These are phyloP conservation scores for Candida freyschussii DNA, from an alignment of 1,139 yeast species.

Conservation along the genomic window DNA sequence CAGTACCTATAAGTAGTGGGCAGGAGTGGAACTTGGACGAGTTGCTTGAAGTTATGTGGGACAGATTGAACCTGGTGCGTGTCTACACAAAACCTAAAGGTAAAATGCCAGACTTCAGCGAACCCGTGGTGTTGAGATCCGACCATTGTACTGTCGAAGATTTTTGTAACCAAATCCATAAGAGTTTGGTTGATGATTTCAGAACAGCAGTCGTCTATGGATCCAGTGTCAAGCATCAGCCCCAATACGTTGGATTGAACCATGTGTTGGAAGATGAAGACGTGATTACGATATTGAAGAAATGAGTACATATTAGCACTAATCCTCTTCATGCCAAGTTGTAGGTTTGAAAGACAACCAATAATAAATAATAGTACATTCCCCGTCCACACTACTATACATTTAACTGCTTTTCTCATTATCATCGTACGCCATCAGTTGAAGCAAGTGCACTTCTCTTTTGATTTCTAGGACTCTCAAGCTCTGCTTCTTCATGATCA, in stretches of 20 bases:
- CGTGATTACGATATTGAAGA: conserved; percentile 91
- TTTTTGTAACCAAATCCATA: conserved; percentile 94
- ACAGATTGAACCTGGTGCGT: conserved; percentile 78
- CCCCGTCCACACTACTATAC: too few species aligned
- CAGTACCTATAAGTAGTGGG: conserved; percentile 94
- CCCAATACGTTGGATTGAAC: conserved; percentile 88
- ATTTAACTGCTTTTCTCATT: too few species aligned
- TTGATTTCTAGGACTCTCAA: conserved; percentile 20
- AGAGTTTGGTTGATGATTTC: conserved; percentile 87
- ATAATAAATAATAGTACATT: too few species aligned
- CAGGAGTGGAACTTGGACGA: conserved; percentile 97
- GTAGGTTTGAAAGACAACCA: too few species aligned
- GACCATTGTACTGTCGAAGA: conserved; percentile 87
- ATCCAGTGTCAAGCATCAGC: conserved; percentile 92
- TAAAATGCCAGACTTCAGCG: conserved; percentile 82
- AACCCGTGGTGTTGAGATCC: conserved; percentile 86
- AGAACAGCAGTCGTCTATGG: conserved; percentile 90
- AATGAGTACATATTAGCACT: too few species aligned
- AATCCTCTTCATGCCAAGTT: too few species aligned
- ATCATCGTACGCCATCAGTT: too few species aligned
- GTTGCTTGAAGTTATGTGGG: conserved; percentile 93
- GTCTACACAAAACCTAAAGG: conserved; percentile 98
- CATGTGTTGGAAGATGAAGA: conserved; percentile 91
- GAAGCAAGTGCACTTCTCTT: too few species aligned
- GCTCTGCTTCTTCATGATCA: conserved; percentile 23